These are phyloP conservation scores for Sporobolomyces phaffii DNA, from an alignment of 768 basidiomycete genomes.

Conservation along the genomic window DNA sequence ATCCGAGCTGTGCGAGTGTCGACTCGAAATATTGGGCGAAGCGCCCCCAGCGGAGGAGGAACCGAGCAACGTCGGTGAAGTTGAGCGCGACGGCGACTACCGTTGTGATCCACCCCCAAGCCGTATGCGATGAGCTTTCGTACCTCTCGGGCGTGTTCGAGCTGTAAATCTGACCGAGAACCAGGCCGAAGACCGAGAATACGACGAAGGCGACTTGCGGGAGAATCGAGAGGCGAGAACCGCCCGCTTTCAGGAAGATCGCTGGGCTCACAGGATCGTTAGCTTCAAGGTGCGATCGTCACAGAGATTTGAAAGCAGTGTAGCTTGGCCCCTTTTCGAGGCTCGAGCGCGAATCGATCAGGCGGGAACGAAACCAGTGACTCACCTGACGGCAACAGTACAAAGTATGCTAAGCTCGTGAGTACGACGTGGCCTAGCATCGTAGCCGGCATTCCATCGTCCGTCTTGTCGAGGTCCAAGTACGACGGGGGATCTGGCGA, in stretches of 20 bases:
- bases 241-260: conserved; percentile 70
- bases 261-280: too few species aligned
- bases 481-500: conserved; percentile 71
- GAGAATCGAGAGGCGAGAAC: conserved; percentile 58
- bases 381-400: conserved; percentile 71
- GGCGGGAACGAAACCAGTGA: conserved; percentile 1
- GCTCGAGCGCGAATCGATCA: background rate
- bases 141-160: conserved; percentile 76
- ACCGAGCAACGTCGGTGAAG: conserved; percentile 53
- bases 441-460: conserved; percentile 8
- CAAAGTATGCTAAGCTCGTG: conserved; percentile 76
- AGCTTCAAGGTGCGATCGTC: too few species aligned
- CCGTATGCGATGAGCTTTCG: conserved; percentile 55
- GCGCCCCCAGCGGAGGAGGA: conserved; percentile 9
- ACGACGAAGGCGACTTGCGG: conserved; percentile 59
- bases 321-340: background rate
- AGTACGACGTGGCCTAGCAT: conserved; percentile 59
- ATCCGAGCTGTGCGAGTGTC: conserved; percentile 44
- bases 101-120: conserved; percentile 59
- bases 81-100: conserved; percentile 52
- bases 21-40: conserved; percentile 34
- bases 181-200: conserved; percentile 60
- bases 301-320: too few species aligned
- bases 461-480: conserved; percentile 61
- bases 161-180: conserved; percentile 63